Evolutionary conservation across 352 stramenopile species (phyloP), one percentile per base, ranked within the genome.

Genomic region (Phytopythium boreale): DNA sequence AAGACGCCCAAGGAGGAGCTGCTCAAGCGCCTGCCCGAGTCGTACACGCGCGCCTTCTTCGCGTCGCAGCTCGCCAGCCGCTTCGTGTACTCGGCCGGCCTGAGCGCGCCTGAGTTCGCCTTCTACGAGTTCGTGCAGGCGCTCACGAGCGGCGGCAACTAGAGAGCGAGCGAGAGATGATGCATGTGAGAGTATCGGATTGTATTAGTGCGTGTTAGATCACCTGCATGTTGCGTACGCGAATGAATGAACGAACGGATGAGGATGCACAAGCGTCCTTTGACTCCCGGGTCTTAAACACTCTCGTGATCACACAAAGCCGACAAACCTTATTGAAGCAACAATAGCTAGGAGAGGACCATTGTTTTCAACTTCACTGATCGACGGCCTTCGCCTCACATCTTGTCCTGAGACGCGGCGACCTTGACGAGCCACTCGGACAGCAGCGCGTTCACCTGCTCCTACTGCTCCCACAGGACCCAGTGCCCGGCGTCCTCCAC

Each of bases 91-190:
- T 79, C 74, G 24, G 81, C 84, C 39, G 84, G 84, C 11, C 70
- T 93, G 34, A 77, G 72, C 56, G 81, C 80, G 11, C 84, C 82
- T 11, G 86, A 95, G 68, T 95, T 93, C 43, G 83, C 84, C 31
- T 95, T 95, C 75, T 95, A 93, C 75, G 86, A 95, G 74, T 95
- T 93, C 58, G 84, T 93, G 29, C 65, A 92, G 57, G 70, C 74
- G 46, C 79, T 93, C 58, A 80, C 61, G 46, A 31, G 17, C 27
- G 44, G 17, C 34, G n/a, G 41, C 20, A 56, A 34, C 53, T 47
- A 59, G 34, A 20, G 44, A 12, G 44, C 19, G 3, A 36, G 31
- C 31, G 31, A 36, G 8, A 8, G 31, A 36, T 3, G 31, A 3
- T 36, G 44, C 44, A 19, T 4, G 36, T 43, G 36, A 17, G 36